phyloP scores from a whole-genome alignment of 2,329 filamentous ascomycete species.

The Penicillium sp. region DNA sequence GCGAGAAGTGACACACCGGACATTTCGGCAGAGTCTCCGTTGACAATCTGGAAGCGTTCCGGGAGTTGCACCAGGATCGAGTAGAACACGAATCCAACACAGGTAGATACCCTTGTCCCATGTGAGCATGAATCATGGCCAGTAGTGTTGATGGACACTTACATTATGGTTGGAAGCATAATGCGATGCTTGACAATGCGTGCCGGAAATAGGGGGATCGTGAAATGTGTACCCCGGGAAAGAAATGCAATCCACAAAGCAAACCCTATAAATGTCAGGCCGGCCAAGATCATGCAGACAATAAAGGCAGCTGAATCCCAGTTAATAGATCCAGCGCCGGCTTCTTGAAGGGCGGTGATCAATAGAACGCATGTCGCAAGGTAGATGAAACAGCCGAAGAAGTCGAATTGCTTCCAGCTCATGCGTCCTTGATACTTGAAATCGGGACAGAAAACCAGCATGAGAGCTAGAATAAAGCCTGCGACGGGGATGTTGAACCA shows the following conservation, averaged over 20 bases:
- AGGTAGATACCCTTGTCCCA: not conserved
- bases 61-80: not conserved
- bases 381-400: conserved; percentile 25
- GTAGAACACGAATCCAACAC: conserved; percentile 1
- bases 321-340: not conserved
- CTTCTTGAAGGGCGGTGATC: conserved; percentile 1
- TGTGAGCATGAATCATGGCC: not conserved
- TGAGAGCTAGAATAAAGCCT: conserved; percentile 18
- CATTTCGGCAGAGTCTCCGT: not conserved
- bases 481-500: conserved; percentile 27
- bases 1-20: not conserved
- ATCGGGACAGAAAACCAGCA: conserved; percentile 24
- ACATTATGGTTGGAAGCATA: conserved; percentile 2
- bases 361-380: not conserved
- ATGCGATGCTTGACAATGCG: conserved; percentile 3
- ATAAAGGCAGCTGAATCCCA: not conserved
- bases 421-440: conserved; percentile 7
- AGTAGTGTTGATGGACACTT: not conserved
- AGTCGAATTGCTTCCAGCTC: conserved; percentile 23
- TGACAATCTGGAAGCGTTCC: conserved; percentile 6
- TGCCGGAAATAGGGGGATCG: not conserved
- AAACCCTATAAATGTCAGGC: not conserved
- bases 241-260: not conserved
- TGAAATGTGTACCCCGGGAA: not conserved
- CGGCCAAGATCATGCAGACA: not conserved